These are phyloP conservation scores for Cytospora leucostoma DNA, from an alignment of 2,329 filamentous ascomycete species.

Conservation along the genomic window DNA sequence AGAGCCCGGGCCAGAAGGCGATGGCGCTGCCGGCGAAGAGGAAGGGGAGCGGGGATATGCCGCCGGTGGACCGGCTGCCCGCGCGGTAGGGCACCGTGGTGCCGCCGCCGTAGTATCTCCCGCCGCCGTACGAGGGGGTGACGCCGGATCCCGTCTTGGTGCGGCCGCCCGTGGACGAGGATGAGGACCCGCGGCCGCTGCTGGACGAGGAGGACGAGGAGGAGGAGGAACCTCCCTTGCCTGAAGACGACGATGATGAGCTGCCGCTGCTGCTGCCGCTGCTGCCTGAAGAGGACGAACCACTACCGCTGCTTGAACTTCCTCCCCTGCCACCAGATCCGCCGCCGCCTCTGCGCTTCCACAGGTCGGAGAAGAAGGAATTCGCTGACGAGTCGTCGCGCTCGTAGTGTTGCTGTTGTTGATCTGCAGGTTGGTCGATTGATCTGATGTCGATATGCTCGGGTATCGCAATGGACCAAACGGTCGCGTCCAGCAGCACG, in stretches of 20 bases:
- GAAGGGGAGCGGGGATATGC: slow-evolving; percentile 49
- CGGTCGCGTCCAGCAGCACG: slow-evolving; percentile 29
- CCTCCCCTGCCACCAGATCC: slow-evolving; percentile 51
- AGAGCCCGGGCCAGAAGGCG: slow-evolving; percentile 64
- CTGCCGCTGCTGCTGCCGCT: not conserved
- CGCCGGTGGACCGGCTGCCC: slow-evolving; percentile 51
- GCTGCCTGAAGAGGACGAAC: slow-evolving; percentile 30
- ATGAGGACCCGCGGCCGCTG: slow-evolving; percentile 34
- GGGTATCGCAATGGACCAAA: slow-evolving; percentile 32
- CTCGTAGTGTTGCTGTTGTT: slow-evolving; percentile 25
- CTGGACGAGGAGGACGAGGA: slow-evolving; percentile 18
- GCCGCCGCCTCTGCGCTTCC: slow-evolving; percentile 63
- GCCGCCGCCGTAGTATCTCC: slow-evolving; percentile 68
- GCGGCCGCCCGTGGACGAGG: slow-evolving; percentile 49
- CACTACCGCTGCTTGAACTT: slow-evolving; percentile 32
- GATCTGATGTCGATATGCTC: slow-evolving; percentile 26
- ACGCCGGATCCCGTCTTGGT: slow-evolving; percentile 61
- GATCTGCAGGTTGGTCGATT: slow-evolving; percentile 3
- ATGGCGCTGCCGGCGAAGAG: slow-evolving; percentile 52
- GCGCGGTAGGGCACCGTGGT: slow-evolving; percentile 60
- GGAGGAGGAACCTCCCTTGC: slow-evolving; percentile 24
- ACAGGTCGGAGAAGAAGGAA: slow-evolving; percentile 46
- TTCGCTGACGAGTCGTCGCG: slow-evolving; percentile 23
- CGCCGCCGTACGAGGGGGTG: slow-evolving; percentile 60
- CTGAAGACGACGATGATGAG: slow-evolving; percentile 35